Conservation (phyloP, 306 rosid genomes). For the Lagenaria siceraria region DNA sequence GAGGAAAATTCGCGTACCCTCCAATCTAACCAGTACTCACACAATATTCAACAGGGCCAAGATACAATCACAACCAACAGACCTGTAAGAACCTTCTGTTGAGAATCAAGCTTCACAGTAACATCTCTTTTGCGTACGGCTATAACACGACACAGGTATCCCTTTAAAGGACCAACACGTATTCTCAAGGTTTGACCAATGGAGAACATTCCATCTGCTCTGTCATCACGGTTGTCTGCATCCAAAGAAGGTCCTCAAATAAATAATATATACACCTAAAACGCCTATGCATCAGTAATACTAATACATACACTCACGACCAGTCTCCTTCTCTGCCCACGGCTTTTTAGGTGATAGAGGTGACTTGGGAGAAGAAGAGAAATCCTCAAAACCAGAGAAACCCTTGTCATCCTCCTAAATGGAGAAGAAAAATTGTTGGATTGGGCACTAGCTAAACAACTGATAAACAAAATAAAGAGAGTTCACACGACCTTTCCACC, state of each 20-base stretch:
- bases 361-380: constrained; percentile 72
- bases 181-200: constrained; percentile 96
- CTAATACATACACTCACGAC: constrained; percentile 42
- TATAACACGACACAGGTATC: constrained; percentile 86
- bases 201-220: constrained; percentile 44
- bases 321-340: constrained; percentile 50
- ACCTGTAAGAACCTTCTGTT: constrained; percentile 97
- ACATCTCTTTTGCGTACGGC: constrained; percentile 78
- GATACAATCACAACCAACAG: constrained; percentile 10
- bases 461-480: background rate
- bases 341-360: constrained; percentile 77
- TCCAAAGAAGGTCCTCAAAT: constrained; percentile 10
- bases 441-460: background rate
- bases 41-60: background rate
- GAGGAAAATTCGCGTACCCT: background rate
- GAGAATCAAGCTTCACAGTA: constrained; percentile 95
- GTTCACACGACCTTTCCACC: constrained; percentile 46
- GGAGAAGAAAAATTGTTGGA: constrained; percentile 8
- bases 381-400: constrained; percentile 42
- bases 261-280: constrained; percentile 11
- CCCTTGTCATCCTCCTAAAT: constrained; percentile 61
- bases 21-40: background rate
- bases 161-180: constrained; percentile 93
- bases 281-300: constrained; percentile 11
- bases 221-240: constrained; percentile 66